Evolutionary conservation across 2,329 filamentous ascomycete species (phyloP).

Genomic region (Macrophomina tecta): DNA sequence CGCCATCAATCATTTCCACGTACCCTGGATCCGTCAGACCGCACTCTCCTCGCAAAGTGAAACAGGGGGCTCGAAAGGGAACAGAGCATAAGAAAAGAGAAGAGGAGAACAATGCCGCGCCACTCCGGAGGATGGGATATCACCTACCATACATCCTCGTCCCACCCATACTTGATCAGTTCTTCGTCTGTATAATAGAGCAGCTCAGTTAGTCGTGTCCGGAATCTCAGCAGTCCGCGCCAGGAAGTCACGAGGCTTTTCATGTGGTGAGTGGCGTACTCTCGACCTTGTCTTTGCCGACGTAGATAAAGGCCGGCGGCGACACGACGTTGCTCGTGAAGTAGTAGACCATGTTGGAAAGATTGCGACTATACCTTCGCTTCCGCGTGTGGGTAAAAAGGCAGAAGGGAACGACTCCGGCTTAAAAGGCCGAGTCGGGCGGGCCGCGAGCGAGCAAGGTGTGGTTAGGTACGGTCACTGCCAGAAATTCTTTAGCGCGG

Average conservation of each 20-base stretch:
- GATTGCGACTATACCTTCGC: not conserved
- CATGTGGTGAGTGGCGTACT: constrained; percentile 63
- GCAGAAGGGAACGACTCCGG: not conserved
- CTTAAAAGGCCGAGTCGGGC: constrained; percentile 8
- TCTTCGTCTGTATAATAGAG: constrained; percentile 76
- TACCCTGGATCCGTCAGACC: not conserved
- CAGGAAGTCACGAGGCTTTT: not conserved
- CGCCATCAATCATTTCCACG: not conserved
- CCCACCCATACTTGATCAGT: constrained; percentile 90
- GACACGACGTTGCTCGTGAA: constrained; percentile 86
- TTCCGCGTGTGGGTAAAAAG: not conserved
- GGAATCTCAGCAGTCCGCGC: not conserved
- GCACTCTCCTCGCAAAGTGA: not conserved
- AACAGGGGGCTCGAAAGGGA: too few relatives aligned
- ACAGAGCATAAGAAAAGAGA: not conserved
- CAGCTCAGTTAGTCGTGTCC: not conserved
- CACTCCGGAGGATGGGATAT: not conserved
- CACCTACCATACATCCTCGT: constrained; percentile 89
- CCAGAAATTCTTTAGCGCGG: constrained; percentile 21
- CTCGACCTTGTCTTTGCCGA: constrained; percentile 98
- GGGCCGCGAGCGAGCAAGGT: constrained; percentile 1
- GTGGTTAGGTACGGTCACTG: constrained; percentile 21
- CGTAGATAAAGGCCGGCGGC: constrained; percentile 87
- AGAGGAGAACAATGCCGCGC: not conserved
- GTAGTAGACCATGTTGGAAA: constrained; percentile 82